These are phyloP conservation scores for Saposhnikovia divaricata DNA, from an alignment of 129 eudicot species.

Conservation along the genomic window DNA sequence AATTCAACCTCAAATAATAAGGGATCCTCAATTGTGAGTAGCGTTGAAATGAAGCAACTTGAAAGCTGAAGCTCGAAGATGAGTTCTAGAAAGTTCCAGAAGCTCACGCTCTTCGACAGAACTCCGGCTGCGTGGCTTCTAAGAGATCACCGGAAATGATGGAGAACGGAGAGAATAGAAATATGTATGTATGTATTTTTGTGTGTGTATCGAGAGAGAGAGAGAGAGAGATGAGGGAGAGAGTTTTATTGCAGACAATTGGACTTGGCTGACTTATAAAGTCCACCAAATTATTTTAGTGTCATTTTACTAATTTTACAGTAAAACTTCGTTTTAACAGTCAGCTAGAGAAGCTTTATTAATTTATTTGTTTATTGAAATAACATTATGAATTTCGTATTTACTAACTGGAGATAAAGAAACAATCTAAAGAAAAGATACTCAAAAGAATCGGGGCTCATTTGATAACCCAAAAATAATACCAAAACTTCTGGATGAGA, in stretches of 20 bases:
- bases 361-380: too few relatives aligned
- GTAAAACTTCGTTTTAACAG: too few relatives aligned
- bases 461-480: too few relatives aligned
- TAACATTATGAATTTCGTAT: too few relatives aligned
- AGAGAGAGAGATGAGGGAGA: conserved; percentile 12
- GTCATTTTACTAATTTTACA: not conserved
- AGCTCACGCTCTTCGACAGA: not conserved
- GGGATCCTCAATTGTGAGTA: conserved; percentile 13
- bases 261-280: conserved; percentile 19
- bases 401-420: too few relatives aligned
- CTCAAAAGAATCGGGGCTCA: too few relatives aligned
- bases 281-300: not conserved
- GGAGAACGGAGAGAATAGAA: conserved; percentile 15
- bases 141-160: conserved; percentile 46
- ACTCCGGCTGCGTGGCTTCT: not conserved
- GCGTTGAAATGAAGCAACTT: conserved; percentile 21
- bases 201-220: conserved; percentile 17
- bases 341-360: too few relatives aligned
- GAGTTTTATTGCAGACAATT: conserved; percentile 15
- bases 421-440: too few relatives aligned
- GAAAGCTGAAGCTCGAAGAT: conserved; percentile 10
- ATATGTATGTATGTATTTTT: not conserved
- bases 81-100: not conserved
- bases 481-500: too few relatives aligned
- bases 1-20: conserved; percentile 29